These are phyloP conservation scores for Annulohypoxylon stygium DNA, from an alignment of 495 filamentous ascomycete species.

Conservation along the genomic window DNA sequence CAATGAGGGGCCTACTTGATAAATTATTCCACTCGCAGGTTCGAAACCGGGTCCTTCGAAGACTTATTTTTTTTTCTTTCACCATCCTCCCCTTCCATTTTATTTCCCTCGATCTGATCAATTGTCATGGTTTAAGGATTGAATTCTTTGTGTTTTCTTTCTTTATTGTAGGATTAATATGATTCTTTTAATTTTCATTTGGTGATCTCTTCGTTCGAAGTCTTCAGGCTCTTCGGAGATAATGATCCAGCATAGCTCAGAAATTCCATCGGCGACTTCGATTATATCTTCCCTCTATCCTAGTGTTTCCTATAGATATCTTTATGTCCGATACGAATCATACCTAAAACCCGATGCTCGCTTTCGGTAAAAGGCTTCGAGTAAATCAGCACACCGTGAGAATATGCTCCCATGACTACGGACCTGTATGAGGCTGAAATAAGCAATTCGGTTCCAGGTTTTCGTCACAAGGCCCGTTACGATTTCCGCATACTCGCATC, in stretches of 20 bases:
- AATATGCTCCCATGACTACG: neutral
- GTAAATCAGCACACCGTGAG: neutral
- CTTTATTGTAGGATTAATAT: no score
- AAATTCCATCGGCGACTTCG: no score
- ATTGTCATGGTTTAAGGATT: no score
- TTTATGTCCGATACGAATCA: neutral
- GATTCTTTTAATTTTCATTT: neutral
- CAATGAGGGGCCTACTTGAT: no score
- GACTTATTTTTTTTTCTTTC: no score
- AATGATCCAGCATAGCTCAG: neutral
- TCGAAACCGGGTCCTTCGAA: no score
- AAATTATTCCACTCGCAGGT: no score
- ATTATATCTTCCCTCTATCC: neutral
- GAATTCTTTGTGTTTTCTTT: no score
- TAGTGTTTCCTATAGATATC: neutral
- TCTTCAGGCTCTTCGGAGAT: neutral
- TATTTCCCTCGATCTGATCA: no score
- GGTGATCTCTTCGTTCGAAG: neutral
- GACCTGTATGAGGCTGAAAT: neutral
- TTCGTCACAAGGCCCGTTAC: neutral
- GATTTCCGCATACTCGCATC: neutral
- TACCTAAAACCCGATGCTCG: neutral
- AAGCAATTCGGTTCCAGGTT: neutral
- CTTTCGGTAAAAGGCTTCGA: neutral
- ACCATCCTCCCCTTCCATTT: no score